phyloP scores from a whole-genome alignment of 495 filamentous ascomycete genomes.

The Trichoderma orchidacearum region DNA sequence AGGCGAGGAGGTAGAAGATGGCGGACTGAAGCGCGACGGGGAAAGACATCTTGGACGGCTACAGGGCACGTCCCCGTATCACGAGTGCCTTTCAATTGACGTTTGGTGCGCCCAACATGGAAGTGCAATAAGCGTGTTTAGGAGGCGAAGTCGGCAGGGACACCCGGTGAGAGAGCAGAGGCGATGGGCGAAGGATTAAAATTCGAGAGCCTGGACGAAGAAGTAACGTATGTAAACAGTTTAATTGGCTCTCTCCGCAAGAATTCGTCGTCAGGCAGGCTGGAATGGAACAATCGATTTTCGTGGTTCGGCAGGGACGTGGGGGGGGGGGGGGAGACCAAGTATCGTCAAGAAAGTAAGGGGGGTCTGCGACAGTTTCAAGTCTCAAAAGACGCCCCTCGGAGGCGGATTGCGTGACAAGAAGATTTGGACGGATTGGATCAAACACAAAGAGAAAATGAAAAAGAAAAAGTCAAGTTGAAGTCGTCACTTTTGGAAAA shows the following conservation, averaged over 20 bases:
- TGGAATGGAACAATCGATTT: background rate
- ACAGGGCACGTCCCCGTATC: background rate
- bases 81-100: background rate
- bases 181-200: background rate
- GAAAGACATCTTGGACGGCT: slow-evolving; percentile 33
- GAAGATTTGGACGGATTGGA: background rate
- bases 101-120: background rate
- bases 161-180: background rate
- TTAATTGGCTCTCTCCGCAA: background rate
- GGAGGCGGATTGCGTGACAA: background rate
- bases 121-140: background rate
- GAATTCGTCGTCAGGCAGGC: background rate
- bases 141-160: background rate
- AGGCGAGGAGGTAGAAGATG: slow-evolving; percentile 75
- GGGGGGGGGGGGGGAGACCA: background rate
- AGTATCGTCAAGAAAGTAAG: background rate
- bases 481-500: background rate
- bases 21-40: slow-evolving; percentile 55
- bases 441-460: background rate
- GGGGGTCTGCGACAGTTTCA: background rate
- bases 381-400: background rate
- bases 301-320: background rate
- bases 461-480: background rate
- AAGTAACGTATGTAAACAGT: too few species aligned
- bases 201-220: too few species aligned